phyloP scores from a whole-genome alignment of 2,329 filamentous ascomycete genomes.

The Endothia cerciana region DNA sequence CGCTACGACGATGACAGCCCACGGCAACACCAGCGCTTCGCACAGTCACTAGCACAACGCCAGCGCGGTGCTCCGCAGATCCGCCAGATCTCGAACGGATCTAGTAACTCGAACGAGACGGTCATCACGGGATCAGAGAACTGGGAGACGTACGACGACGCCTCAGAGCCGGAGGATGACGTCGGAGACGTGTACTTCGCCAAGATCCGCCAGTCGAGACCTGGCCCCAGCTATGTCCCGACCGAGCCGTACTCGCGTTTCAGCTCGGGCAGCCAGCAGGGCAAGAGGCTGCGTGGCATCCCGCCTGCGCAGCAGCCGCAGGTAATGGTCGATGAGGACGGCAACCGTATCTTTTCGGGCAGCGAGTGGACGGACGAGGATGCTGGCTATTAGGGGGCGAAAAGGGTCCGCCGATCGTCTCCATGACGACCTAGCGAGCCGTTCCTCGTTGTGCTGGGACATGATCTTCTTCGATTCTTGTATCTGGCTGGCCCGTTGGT shows the following conservation, averaged over 20 bases:
- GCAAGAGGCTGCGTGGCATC: constrained; percentile 58
- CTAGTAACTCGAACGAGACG: constrained; percentile 51
- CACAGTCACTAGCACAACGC: constrained; percentile 45
- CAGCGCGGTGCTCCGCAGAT: constrained; percentile 44
- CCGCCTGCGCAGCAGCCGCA: constrained; percentile 54
- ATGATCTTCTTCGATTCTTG: constrained; percentile 15
- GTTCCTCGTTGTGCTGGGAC: neutral
- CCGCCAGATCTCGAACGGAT: constrained; percentile 74
- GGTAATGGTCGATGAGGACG: constrained; percentile 58
- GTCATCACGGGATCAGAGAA: constrained; percentile 85
- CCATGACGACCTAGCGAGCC: constrained; percentile 7
- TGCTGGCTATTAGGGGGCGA: constrained; percentile 50
- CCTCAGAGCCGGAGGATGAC: constrained; percentile 73
- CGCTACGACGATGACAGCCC: constrained; percentile 21
- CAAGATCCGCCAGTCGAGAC: constrained; percentile 69
- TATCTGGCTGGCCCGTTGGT: constrained; percentile 20
- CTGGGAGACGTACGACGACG: constrained; percentile 95
- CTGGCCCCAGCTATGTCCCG: constrained; percentile 9
- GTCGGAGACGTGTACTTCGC: constrained; percentile 79
- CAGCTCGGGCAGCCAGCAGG: constrained; percentile 49
- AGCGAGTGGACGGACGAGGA: constrained; percentile 72
- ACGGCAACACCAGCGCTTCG: constrained; percentile 41
- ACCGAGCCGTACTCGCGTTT: constrained; percentile 56
- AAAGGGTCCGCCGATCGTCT: constrained; percentile 30
- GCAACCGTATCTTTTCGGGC: constrained; percentile 65